Conservation (phyloP, 768 basidiomycete species). For the Trametes meyenii region DNA sequence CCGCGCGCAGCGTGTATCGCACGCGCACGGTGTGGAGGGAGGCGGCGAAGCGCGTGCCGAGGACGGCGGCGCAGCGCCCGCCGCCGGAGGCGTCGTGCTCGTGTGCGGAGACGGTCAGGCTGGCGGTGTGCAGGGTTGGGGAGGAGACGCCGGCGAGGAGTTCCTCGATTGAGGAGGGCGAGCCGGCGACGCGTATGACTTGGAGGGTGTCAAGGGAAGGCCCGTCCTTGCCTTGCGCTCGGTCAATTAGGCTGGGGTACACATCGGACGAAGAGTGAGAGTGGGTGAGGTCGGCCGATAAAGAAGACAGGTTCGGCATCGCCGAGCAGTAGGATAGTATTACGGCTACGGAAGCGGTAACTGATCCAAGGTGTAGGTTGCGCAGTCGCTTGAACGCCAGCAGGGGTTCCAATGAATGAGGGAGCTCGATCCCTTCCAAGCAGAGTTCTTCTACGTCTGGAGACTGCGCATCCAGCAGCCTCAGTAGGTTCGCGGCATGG, state of each 20-base stretch:
- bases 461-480: not conserved
- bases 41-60: slow-evolving; percentile 5
- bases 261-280: not conserved
- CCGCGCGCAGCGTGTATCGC: slow-evolving; percentile 10
- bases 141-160: slow-evolving; percentile 2
- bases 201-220: not conserved
- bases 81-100: slow-evolving; percentile 8
- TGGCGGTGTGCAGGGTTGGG: not conserved
- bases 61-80: slow-evolving; percentile 1
- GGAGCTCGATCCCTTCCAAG: slow-evolving; percentile 12
- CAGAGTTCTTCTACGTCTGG: slow-evolving; percentile 14
- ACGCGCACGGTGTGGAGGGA: slow-evolving; percentile 8
- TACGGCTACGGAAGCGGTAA: not conserved
- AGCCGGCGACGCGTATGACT: slow-evolving; percentile 2
- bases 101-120: not conserved
- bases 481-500: not conserved
- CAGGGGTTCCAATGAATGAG: not conserved
- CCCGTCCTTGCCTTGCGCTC: not conserved
- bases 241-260: not conserved
- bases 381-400: slow-evolving; percentile 10
- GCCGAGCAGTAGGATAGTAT: slow-evolving; percentile 9
- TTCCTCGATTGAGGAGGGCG: slow-evolving; percentile 10
- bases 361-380: slow-evolving; percentile 8
- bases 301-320: slow-evolving; percentile 9
- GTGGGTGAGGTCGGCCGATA: slow-evolving; percentile 6